A percentile compares a stretch with the other conserved stretches of the same genome.
These are phyloP conservation scores for Cutaneotrichosporon spelunceum DNA, from an alignment of 1,284 basidiomycete species.

Conservation along the genomic window DNA sequence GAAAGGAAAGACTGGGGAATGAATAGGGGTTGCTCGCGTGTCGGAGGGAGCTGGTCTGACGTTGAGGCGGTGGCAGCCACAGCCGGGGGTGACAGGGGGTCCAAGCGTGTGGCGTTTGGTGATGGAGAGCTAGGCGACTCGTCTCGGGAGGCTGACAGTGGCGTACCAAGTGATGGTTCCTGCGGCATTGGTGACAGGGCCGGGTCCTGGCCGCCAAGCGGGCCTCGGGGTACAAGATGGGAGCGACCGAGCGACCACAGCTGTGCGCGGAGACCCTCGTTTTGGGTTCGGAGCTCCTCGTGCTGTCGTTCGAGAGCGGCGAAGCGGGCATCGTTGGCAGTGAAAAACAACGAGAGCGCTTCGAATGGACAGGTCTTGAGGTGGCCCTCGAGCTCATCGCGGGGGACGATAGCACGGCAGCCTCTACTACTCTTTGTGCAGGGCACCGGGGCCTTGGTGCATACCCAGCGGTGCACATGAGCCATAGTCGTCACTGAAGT, in stretches of 20 bases:
- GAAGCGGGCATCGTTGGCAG: slow-evolving; percentile 55
- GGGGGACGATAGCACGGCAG: slow-evolving; percentile 59
- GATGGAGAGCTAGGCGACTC: background rate
- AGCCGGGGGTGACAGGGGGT: background rate
- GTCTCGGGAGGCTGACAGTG: background rate
- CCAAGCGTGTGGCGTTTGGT: slow-evolving; percentile 7
- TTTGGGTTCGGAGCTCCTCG: slow-evolving; percentile 58
- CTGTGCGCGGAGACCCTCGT: slow-evolving; percentile 62
- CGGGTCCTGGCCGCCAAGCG: background rate
- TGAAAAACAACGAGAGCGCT: slow-evolving; percentile 61
- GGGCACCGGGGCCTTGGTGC: slow-evolving; percentile 48
- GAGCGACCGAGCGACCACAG: slow-evolving; percentile 51
- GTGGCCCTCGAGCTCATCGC: slow-evolving; percentile 55
- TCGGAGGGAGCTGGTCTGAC: background rate
- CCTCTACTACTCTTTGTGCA: slow-evolving; percentile 59
- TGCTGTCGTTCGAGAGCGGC: slow-evolving; percentile 51
- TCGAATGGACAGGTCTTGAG: slow-evolving; percentile 60
- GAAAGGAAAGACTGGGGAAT: background rate
- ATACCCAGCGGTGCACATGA: slow-evolving; percentile 33
- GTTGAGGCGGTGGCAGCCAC: background rate
- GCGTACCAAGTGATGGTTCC: background rate
- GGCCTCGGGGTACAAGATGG: slow-evolving; percentile 1
- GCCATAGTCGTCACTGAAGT: slow-evolving; percentile 4
- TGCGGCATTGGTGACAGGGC: background rate
- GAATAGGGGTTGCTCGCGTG: background rate